A percentile compares a stretch with the other conserved stretches of the same genome.
Conservation (phyloP, 1,284 basidiomycete species). For the Boletus smithii region DNA sequence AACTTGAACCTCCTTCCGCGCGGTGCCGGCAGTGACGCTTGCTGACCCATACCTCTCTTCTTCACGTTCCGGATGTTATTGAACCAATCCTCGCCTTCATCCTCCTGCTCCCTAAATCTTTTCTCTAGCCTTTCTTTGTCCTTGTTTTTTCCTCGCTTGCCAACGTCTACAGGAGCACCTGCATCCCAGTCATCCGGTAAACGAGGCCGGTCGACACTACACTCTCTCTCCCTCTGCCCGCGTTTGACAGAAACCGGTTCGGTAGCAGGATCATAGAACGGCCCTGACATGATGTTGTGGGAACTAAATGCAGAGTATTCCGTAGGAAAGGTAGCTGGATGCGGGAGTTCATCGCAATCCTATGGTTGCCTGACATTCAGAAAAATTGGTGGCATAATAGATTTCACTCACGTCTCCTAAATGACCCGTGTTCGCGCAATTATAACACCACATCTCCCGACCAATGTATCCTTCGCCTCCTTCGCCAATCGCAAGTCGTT, state of each 20-base stretch:
- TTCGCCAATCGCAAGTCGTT: constrained; percentile 50
- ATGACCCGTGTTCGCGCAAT: constrained; percentile 78
- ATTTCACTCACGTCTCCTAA: constrained; percentile 74
- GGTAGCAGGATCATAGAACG: constrained; percentile 56
- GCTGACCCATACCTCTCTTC: constrained; percentile 22
- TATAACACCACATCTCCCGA: constrained; percentile 81
- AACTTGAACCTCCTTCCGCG: constrained; percentile 39
- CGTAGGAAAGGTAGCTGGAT: constrained; percentile 46
- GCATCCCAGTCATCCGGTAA: constrained; percentile 44
- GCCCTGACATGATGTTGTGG: constrained; percentile 67
- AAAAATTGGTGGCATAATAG: not conserved
- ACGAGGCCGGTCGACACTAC: constrained; percentile 13
- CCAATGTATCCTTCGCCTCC: constrained; percentile 78
- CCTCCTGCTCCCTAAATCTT: constrained; percentile 44
- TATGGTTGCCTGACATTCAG: constrained; percentile 29
- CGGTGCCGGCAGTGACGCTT: constrained; percentile 1
- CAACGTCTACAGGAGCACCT: constrained; percentile 56
- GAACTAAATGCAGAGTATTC: constrained; percentile 76
- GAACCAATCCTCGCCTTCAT: constrained; percentile 67
- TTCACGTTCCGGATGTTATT: constrained; percentile 30
- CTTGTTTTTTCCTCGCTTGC: constrained; percentile 58
- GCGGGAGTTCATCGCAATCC: constrained; percentile 67
- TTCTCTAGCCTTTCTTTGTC: constrained; percentile 54
- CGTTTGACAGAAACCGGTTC: constrained; percentile 21
- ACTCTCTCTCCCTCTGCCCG: constrained; percentile 15